phyloP scores from a whole-genome alignment of 768 basidiomycete species.

The Hericium erinaceus region DNA sequence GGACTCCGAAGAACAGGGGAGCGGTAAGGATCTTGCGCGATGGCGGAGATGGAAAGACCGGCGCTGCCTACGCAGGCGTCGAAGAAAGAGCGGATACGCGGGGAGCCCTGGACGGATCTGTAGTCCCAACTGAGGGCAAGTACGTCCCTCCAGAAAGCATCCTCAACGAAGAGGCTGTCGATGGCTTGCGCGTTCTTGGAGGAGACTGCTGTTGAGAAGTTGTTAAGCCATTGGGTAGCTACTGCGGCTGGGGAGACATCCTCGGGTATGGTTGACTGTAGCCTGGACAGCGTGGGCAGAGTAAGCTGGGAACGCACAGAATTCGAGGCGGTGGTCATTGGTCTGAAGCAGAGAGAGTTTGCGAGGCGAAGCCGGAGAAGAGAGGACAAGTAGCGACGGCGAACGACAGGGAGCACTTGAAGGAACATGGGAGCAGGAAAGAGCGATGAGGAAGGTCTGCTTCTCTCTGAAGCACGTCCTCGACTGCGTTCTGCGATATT shows the following conservation, averaged over 20 bases:
- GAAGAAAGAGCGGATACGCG: background rate
- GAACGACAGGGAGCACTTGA: too few relatives aligned
- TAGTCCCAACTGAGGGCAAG: conserved; percentile 36
- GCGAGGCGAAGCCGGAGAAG: too few relatives aligned
- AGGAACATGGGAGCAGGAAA: too few relatives aligned
- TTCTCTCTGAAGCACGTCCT: too few relatives aligned
- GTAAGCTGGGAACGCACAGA: too few relatives aligned
- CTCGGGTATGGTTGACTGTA: too few relatives aligned
- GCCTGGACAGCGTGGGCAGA: too few relatives aligned
- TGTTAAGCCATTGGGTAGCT: background rate
- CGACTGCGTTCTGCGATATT: too few relatives aligned
- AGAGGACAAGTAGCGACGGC: too few relatives aligned
- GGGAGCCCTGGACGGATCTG: conserved; percentile 20
- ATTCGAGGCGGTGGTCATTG: too few relatives aligned
- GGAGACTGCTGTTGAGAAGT: background rate
- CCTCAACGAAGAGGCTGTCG: conserved; percentile 20
- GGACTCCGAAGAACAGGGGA: conserved; percentile 16
- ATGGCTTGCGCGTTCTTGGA: background rate
- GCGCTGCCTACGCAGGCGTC: background rate
- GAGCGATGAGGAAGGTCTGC: too few relatives aligned
- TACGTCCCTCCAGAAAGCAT: conserved; percentile 33
- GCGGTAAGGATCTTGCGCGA: conserved; percentile 20
- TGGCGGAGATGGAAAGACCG: conserved; percentile 24
- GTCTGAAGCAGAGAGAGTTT: too few relatives aligned
- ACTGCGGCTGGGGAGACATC: background rate